phyloP scores from a whole-genome alignment of 2,329 filamentous ascomycete genomes.

The Pleochaeta shiraiana region DNA sequence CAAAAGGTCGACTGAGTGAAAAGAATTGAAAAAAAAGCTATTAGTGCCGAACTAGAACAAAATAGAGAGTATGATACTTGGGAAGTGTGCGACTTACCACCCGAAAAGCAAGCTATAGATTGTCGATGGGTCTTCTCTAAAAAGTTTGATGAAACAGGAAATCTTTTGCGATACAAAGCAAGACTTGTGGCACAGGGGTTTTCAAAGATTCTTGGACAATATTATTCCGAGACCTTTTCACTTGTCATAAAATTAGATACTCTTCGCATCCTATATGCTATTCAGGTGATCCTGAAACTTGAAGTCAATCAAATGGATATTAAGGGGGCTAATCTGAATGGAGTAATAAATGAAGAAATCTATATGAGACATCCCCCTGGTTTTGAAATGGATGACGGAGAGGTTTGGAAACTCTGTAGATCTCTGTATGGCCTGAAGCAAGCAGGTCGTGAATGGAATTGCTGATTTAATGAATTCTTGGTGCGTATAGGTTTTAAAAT shows the following conservation, averaged over 20 bases:
- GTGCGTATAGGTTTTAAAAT: neutral
- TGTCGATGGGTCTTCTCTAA: neutral
- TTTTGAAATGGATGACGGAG: neutral
- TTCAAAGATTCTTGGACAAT: neutral
- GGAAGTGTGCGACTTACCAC: neutral
- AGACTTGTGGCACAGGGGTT: neutral
- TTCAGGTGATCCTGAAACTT: neutral
- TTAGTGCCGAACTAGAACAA: neutral
- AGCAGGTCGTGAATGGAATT: neutral
- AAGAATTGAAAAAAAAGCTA: neutral
- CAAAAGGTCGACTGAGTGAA: neutral
- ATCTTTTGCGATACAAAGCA: neutral
- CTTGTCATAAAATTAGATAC: neutral
- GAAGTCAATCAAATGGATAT: neutral
- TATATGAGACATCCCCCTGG: neutral
- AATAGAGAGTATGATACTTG: neutral
- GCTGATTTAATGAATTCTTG: neutral
- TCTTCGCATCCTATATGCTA: neutral
- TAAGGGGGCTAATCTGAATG: neutral
- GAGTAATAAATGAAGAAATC: neutral
- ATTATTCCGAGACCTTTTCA: neutral
- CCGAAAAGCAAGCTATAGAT: neutral
- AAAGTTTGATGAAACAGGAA: neutral
- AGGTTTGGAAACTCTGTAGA: neutral
- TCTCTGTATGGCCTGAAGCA: neutral